Percentiles rank a stretch among this genome's conserved stretches.
phyloP scores from a whole-genome alignment of 192 early-diverging fungal species.

The Coemansia sp. region DNA sequence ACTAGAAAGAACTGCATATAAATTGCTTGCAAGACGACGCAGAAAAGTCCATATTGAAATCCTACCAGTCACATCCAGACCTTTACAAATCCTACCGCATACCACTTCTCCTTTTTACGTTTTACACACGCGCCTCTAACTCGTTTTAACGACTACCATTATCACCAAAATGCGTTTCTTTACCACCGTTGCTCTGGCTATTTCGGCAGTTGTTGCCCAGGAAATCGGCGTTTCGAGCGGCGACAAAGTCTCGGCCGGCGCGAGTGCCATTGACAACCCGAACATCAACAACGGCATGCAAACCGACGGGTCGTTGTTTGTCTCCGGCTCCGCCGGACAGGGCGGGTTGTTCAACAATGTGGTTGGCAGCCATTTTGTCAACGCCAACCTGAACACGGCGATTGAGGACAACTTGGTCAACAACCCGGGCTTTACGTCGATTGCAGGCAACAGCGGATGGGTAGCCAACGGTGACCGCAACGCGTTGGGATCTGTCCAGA shows the following conservation, averaged over 20 bases:
- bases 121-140: background rate
- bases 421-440: slow-evolving; percentile 18
- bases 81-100: background rate
- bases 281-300: slow-evolving; percentile 41
- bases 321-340: slow-evolving; percentile 8
- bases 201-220: slow-evolving; percentile 24
- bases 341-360: slow-evolving; percentile 27
- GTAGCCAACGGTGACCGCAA: slow-evolving; percentile 34
- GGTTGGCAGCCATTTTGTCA: slow-evolving; percentile 17
- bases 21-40: background rate
- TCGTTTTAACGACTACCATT: background rate
- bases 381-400: slow-evolving; percentile 20
- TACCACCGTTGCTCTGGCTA: slow-evolving; percentile 12
- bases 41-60: background rate
- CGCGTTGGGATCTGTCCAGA: slow-evolving; percentile 22
- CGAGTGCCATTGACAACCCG: slow-evolving; percentile 29
- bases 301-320: slow-evolving; percentile 21
- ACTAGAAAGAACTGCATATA: background rate
- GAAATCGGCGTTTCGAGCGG: slow-evolving; percentile 26
- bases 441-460: slow-evolving; percentile 35
- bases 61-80: background rate
- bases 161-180: slow-evolving; percentile 24
- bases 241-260: slow-evolving; percentile 16
- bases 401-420: slow-evolving; percentile 28
- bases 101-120: background rate